Conservation (phyloP, 129 eudicot genomes). For the Helianthus annuus region DNA sequence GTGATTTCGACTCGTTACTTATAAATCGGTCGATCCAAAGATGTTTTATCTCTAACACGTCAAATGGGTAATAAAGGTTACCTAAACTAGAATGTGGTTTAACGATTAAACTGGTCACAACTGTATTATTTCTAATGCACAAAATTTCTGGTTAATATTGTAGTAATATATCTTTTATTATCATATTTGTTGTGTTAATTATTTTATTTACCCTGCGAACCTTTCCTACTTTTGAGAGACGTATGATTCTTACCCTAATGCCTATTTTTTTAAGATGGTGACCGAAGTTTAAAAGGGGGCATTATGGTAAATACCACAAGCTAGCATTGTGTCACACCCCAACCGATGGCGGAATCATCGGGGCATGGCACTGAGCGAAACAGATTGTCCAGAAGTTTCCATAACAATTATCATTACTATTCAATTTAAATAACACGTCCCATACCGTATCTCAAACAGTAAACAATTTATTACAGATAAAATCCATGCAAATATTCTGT, state of each 20-base stretch:
- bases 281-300: not conserved
- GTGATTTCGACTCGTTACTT: not conserved
- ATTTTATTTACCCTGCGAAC: conserved; percentile 60
- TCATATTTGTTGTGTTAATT: not conserved
- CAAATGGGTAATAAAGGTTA: not conserved
- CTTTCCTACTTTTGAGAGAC: conserved; percentile 93
- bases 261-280: not conserved
- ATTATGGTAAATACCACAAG: not conserved
- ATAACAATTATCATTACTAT: no score
- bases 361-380: no score
- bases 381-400: no score
- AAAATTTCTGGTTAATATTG: not conserved
- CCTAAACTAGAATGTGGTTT: not conserved
- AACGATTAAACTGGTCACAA: not conserved
- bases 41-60: not conserved
- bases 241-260: conserved; percentile 38
- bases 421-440: no score
- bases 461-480: no score
- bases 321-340: no score
- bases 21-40: not conserved
- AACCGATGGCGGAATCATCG: no score
- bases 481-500: no score
- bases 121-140: not conserved
- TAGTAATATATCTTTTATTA: not conserved
- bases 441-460: no score